Percentiles rank a stretch among this genome's conserved stretches.
These are phyloP conservation scores for Setaria viridis DNA, from an alignment of 202 grass and related monocot genomes.

Conservation along the genomic window DNA sequence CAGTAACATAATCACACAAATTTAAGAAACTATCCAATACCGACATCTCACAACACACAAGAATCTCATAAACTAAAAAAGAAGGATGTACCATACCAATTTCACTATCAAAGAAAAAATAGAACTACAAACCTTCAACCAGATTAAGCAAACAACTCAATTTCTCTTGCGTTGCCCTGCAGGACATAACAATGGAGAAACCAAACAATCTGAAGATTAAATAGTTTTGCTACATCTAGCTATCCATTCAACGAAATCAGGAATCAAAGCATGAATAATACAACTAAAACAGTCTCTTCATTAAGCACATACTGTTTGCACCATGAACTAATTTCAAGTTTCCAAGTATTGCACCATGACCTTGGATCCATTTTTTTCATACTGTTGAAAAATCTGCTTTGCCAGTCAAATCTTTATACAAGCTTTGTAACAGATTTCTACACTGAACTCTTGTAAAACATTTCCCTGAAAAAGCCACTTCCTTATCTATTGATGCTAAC, in stretches of 20 bases:
- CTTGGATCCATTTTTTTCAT: neutral
- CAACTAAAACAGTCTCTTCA: neutral
- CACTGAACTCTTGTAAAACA: neutral
- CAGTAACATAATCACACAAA: neutral
- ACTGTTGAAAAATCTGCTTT: neutral
- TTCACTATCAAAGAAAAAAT: neutral
- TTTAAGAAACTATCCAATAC: neutral
- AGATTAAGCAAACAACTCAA: neutral
- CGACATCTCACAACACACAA: neutral
- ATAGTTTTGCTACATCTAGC: neutral
- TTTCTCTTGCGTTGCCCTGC: neutral
- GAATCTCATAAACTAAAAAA: neutral
- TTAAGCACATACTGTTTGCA: neutral
- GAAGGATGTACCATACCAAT: neutral
- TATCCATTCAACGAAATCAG: neutral
- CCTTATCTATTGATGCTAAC: neutral
- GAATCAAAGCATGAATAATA: neutral
- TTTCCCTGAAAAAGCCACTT: neutral
- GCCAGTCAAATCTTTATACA: neutral
- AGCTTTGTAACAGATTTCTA: neutral
- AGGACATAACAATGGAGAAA: neutral
- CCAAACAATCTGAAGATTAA: neutral
- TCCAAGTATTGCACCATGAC: neutral
- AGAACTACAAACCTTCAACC: neutral
- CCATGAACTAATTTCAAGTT: neutral